Evolutionary conservation across 176 grass and related monocot species (phyloP).

Genomic region (Poa annua): DNA sequence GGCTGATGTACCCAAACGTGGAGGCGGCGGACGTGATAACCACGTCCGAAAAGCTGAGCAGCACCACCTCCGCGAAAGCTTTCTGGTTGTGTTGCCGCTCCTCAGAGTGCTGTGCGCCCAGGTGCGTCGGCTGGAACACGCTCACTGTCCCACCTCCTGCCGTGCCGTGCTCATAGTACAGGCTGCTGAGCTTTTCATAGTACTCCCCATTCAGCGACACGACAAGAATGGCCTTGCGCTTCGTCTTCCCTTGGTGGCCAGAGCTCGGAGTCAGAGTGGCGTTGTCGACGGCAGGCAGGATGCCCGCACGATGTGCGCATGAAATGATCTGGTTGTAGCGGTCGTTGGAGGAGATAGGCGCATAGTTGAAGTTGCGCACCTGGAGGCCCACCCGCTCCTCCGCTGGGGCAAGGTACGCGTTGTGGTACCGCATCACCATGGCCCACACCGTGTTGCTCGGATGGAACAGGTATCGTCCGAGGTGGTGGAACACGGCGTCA

Average conservation of each 20-base stretch:
- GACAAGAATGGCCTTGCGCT: constrained; percentile 57
- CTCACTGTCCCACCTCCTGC: constrained; percentile 41
- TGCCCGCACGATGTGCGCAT: constrained; percentile 27
- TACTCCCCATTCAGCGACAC: constrained; percentile 59
- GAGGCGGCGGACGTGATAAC: constrained; percentile 55
- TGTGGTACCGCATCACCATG: constrained; percentile 54
- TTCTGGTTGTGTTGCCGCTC: constrained; percentile 70
- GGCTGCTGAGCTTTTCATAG: constrained; percentile 57
- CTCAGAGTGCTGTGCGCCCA: constrained; percentile 52
- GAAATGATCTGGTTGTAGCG: constrained; percentile 49
- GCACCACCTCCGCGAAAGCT: constrained; percentile 72
- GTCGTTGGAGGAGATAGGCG: constrained; percentile 46
- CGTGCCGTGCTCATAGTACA: constrained; percentile 48
- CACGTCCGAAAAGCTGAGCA: constrained; percentile 66
- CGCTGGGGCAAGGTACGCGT: neutral
- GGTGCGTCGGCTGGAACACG: constrained; percentile 73
- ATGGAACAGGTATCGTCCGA: constrained; percentile 5
- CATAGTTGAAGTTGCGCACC: constrained; percentile 47
- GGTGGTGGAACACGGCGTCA: too few relatives aligned
- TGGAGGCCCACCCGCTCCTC: constrained; percentile 63
- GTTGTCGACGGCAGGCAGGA: constrained; percentile 33
- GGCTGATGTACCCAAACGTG: constrained; percentile 70
- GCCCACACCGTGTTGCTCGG: constrained; percentile 72
- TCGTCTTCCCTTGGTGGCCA: neutral
- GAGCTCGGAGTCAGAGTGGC: too few relatives aligned